phyloP scores from a whole-genome alignment of 192 early-diverging fungal species.

The Funneliformis geosporum region DNA sequence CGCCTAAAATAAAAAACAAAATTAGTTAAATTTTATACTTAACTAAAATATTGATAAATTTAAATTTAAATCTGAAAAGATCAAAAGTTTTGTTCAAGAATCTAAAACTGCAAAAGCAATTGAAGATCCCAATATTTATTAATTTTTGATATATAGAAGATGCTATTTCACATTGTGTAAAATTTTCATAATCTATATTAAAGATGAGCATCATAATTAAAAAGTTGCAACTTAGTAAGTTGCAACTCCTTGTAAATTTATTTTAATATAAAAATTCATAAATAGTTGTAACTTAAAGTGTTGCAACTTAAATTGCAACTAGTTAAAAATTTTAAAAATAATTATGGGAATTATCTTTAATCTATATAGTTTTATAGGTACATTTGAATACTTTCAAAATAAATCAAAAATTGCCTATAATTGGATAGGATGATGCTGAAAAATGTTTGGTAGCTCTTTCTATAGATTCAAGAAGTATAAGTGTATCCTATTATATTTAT shows the following conservation, averaged over 20 bases:
- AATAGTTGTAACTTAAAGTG: too few species aligned
- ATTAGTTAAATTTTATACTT: background rate
- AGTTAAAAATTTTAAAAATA: too few species aligned
- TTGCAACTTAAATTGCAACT: too few species aligned
- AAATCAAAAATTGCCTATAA: background rate
- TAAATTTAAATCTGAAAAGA: background rate
- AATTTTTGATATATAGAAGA: background rate
- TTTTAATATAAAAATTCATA: too few species aligned
- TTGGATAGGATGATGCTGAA: background rate
- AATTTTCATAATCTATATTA: too few species aligned
- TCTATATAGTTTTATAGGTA: background rate
- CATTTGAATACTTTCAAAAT: background rate
- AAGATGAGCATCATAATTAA: too few species aligned
- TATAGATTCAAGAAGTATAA: slow-evolving; percentile 1
- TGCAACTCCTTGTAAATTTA: too few species aligned
- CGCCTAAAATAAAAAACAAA: too few species aligned
- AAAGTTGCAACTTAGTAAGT: too few species aligned
- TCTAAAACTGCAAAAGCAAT: background rate
- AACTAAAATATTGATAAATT: background rate
- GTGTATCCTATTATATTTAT: background rate
- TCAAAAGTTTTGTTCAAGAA: background rate
- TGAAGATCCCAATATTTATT: background rate
- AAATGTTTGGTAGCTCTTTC: background rate
- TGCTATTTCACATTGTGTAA: background rate
- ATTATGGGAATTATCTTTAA: too few species aligned